Conservation (phyloP, 75 land plant species). For the Chamaecyparis obtusa region DNA sequence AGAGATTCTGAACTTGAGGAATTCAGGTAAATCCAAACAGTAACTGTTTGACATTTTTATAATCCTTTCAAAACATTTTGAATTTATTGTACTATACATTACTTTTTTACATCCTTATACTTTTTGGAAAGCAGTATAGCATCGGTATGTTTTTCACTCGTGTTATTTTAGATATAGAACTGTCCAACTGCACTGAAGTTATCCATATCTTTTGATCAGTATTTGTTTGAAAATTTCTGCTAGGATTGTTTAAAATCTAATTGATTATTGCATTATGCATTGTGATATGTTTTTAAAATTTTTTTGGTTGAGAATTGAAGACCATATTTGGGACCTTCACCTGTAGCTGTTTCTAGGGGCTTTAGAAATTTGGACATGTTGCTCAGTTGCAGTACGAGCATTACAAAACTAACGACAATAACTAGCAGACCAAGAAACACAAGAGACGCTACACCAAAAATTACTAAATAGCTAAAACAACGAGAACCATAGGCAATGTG, state of each 20-base stretch:
- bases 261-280: too few relatives aligned
- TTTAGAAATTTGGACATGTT: too few relatives aligned
- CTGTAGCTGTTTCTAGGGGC: too few relatives aligned
- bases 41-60: neutral
- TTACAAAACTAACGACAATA: too few relatives aligned
- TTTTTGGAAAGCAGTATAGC: neutral
- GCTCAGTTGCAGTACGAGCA: too few relatives aligned
- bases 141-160: neutral
- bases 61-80: neutral
- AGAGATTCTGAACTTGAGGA: neutral
- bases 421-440: too few relatives aligned
- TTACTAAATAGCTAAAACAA: too few relatives aligned
- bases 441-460: too few relatives aligned
- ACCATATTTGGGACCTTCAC: too few relatives aligned
- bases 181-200: neutral
- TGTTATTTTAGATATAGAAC: neutral
- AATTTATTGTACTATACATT: neutral
- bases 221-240: neutral
- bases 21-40: neutral
- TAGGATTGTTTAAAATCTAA: neutral
- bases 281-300: too few relatives aligned
- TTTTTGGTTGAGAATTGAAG: too few relatives aligned
- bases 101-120: neutral
- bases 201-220: neutral
- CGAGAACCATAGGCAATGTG: too few relatives aligned